phyloP scores from a whole-genome alignment of 306 rosid genomes.

The Echinosophora koreensis region DNA sequence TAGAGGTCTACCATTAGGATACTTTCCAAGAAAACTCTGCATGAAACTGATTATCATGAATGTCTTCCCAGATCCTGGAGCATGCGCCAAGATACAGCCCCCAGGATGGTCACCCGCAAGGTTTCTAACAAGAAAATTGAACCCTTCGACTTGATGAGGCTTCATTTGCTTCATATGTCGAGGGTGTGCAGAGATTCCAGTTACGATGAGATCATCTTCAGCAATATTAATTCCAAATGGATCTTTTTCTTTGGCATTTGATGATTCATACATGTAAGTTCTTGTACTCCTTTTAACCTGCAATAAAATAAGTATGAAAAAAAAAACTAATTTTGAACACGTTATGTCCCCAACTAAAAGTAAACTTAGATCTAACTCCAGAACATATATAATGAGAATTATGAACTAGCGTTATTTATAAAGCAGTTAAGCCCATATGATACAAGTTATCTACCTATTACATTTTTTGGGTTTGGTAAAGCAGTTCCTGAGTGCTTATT shows the following conservation, averaged over 20 bases:
- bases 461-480: conserved; percentile 34
- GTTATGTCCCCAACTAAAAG: conserved; percentile 6
- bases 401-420: neutral
- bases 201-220: conserved; percentile 57
- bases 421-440: conserved; percentile 7
- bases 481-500: neutral
- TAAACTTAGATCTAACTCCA: conserved; percentile 22
- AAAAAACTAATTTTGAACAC: conserved; percentile 30
- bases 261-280: conserved; percentile 75
- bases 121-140: conserved; percentile 88
- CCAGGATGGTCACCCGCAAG: conserved; percentile 84
- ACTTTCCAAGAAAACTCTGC: conserved; percentile 93
- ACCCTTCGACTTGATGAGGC: conserved; percentile 92
- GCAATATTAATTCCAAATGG: conserved; percentile 58
- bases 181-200: conserved; percentile 82
- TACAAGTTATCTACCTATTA: conserved; percentile 18
- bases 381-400: conserved; percentile 20
- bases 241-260: conserved; percentile 60
- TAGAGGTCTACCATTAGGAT: conserved; percentile 85
- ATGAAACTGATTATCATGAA: conserved; percentile 97
- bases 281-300: conserved; percentile 79
- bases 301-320: conserved; percentile 40
- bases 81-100: conserved; percentile 96
- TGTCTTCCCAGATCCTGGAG: conserved; percentile 97
- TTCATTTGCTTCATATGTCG: conserved; percentile 89